Conservation (phyloP, 2,329 filamentous ascomycete species). For the Apiospora sp. region DNA sequence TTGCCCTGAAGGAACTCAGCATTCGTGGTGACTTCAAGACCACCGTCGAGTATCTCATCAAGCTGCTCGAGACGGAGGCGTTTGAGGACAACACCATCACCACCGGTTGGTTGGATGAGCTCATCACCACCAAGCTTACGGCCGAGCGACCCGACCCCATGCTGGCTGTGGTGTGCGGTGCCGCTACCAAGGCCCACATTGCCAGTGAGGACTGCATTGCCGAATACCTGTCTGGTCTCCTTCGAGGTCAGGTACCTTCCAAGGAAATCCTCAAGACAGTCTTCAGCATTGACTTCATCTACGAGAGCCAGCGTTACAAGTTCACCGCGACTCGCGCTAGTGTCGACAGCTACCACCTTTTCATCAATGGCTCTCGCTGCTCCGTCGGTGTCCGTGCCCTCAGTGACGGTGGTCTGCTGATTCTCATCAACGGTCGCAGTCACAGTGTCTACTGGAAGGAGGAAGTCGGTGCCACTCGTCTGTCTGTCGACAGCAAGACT, state of each 20-base stretch:
- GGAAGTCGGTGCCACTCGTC: constrained; percentile 91
- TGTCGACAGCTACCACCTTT: constrained; percentile 92
- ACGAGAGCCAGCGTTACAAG: constrained; percentile 95
- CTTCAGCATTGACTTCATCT: constrained; percentile 98
- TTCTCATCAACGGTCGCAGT: constrained; percentile 89
- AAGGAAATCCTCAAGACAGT: constrained; percentile 98
- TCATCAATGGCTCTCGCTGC: constrained; percentile 98
- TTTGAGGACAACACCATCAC: constrained; percentile 99
- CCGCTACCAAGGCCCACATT: constrained; percentile 92
- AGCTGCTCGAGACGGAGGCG: constrained; percentile 95
- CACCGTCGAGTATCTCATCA: constrained; percentile 98
- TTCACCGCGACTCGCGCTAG: constrained; percentile 96
- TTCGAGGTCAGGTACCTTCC: constrained; percentile 96
- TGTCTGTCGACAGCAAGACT: constrained; percentile 98
- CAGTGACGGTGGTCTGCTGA: constrained; percentile 90
- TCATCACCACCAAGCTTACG: constrained; percentile 97
- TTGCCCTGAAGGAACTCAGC: constrained; percentile 97
- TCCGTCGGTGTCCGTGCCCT: constrained; percentile 91
- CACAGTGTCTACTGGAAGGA: constrained; percentile 99
- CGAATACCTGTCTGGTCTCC: constrained; percentile 87
- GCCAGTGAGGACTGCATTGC: constrained; percentile 89
- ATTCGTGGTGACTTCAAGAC: constrained; percentile 99
- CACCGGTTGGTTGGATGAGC: constrained; percentile 97
- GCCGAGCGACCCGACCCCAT: constrained; percentile 94
- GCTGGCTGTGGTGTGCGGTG: constrained; percentile 93